Percentiles rank a stretch among this genome's conserved stretches.
These are phyloP conservation scores for Aureobasidium sp. DNA, from an alignment of 2,329 filamentous ascomycete species.

Conservation along the genomic window DNA sequence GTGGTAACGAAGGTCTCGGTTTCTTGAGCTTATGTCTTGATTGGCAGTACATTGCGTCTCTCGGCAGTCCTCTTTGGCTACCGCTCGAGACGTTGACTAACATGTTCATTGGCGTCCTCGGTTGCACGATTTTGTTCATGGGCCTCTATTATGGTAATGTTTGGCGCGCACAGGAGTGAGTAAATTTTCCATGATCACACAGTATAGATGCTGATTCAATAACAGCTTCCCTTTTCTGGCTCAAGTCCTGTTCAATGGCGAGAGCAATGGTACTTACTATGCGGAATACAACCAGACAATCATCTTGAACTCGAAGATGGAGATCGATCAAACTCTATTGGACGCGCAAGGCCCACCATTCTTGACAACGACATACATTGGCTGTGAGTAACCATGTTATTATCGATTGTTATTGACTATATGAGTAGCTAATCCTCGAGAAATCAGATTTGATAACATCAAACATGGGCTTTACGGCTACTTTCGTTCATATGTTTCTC, in stretches of 20 bases:
- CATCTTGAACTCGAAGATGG: constrained; percentile 35
- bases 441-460: too few species aligned
- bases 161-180: constrained; percentile 30
- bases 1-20: constrained; percentile 41
- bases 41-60: constrained; percentile 39
- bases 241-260: constrained; percentile 33
- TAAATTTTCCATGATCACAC: neutral
- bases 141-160: constrained; percentile 39
- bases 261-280: constrained; percentile 32
- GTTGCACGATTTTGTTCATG: constrained; percentile 33
- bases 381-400: constrained; percentile 16
- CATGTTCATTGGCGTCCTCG: constrained; percentile 33
- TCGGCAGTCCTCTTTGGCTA: constrained; percentile 31
- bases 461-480: constrained; percentile 36
- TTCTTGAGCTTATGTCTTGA: constrained; percentile 39
- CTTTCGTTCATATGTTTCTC: constrained; percentile 38
- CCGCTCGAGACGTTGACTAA: constrained; percentile 36
- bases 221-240: constrained; percentile 38
- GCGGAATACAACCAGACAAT: constrained; percentile 38
- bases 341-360: constrained; percentile 36
- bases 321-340: constrained; percentile 33
- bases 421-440: too few species aligned
- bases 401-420: too few species aligned
- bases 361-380: constrained; percentile 30
- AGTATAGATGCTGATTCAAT: neutral